phyloP scores from a whole-genome alignment of 1,139 yeast genomes.

The Debaryomyces psychrophilus region DNA sequence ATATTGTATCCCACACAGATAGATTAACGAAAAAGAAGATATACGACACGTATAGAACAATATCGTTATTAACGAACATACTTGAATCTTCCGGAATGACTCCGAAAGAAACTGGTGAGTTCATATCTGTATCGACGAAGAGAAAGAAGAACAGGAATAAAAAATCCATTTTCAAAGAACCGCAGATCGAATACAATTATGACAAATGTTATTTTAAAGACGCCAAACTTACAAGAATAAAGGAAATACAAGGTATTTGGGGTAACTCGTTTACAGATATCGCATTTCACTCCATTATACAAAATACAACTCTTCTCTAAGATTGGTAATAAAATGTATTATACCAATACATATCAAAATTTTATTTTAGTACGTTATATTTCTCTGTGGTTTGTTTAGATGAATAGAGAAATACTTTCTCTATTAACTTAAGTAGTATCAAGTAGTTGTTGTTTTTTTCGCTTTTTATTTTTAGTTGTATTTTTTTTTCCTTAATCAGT shows the following conservation, averaged over 20 bases:
- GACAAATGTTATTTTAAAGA: slow-evolving; percentile 36
- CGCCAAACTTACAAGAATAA: slow-evolving; percentile 22
- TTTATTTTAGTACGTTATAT: slow-evolving; percentile 1
- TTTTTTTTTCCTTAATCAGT: not conserved
- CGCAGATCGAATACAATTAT: slow-evolving; percentile 40
- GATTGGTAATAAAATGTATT: not conserved
- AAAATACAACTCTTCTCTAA: not conserved
- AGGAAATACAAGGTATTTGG: slow-evolving; percentile 44
- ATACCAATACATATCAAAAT: slow-evolving; percentile 7
- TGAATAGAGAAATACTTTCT: not conserved
- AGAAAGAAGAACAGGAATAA: slow-evolving; percentile 31
- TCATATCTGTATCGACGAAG: slow-evolving; percentile 32
- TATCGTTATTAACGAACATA: slow-evolving; percentile 45
- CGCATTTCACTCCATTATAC: slow-evolving; percentile 38
- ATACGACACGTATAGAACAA: slow-evolving; percentile 40
- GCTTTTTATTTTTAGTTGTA: not conserved
- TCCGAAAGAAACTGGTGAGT: slow-evolving; percentile 26
- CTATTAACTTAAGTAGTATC: slow-evolving; percentile 4
- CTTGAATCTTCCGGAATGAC: slow-evolving; percentile 15
- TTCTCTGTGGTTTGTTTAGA: too few relatives aligned
- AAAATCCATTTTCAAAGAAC: slow-evolving; percentile 29
- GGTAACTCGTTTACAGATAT: slow-evolving; percentile 57
- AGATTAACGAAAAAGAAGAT: slow-evolving; percentile 47
- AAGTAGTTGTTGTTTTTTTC: not conserved
- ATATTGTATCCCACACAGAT: slow-evolving; percentile 55